Conservation (phyloP, 1,284 basidiomycete genomes). For the Salmacisia buchloeana region DNA sequence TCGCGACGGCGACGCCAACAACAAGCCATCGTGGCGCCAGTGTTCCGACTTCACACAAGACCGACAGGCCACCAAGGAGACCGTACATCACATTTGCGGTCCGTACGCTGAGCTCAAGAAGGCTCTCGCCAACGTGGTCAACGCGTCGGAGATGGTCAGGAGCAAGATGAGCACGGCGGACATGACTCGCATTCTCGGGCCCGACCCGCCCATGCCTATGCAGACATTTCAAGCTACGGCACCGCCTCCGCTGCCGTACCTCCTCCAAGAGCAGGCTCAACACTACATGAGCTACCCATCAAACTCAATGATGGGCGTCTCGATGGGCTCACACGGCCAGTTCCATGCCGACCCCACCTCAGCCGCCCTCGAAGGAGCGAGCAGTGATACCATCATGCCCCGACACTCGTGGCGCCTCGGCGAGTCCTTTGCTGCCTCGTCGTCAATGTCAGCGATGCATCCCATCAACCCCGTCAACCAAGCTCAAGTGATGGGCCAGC, state of each 20-base stretch:
- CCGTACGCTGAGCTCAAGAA: slow-evolving; percentile 31
- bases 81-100: slow-evolving; percentile 31
- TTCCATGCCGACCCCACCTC: neutral
- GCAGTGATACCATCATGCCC: neutral
- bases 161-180: neutral
- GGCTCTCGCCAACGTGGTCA: slow-evolving; percentile 15
- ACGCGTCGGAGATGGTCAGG: neutral
- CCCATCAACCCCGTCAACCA: neutral
- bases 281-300: neutral
- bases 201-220: neutral
- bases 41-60: slow-evolving; percentile 44
- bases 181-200: neutral
- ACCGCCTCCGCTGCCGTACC: neutral
- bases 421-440: neutral
- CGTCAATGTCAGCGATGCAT: neutral
- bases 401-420: neutral
- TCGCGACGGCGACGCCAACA: slow-evolving; percentile 15
- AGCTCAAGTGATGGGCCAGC: neutral
- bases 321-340: neutral
- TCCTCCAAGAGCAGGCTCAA: neutral
- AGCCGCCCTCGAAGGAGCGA: neutral
- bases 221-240: neutral
- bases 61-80: slow-evolving; percentile 29
- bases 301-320: neutral
- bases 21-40: slow-evolving; percentile 36